phyloP scores from a whole-genome alignment of 768 basidiomycete genomes.

The Dendrothele bispora region DNA sequence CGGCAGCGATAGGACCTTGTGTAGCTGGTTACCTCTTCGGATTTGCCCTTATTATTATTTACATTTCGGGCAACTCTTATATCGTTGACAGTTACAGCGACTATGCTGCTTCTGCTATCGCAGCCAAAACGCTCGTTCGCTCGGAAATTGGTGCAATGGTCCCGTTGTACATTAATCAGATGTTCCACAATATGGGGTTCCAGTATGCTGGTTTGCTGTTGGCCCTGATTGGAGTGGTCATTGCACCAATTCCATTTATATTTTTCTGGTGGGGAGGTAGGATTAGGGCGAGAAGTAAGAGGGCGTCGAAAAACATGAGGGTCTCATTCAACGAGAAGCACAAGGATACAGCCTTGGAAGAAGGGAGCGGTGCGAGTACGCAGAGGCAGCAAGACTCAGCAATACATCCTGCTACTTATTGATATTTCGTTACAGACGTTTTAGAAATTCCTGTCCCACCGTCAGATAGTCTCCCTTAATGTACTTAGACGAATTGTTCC shows the following conservation, averaged over 20 bases:
- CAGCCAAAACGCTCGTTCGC: constrained; percentile 42
- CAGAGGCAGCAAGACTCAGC: too few species aligned
- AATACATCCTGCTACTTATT: too few species aligned
- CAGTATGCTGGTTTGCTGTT: constrained; percentile 39
- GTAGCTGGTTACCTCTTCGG: constrained; percentile 39
- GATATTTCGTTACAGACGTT: too few species aligned
- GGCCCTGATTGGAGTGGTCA: constrained; percentile 30
- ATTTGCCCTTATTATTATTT: constrained; percentile 41
- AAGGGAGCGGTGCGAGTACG: too few species aligned
- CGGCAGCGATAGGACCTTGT: constrained; percentile 28
- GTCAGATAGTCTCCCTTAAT: too few species aligned
- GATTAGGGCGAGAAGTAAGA: constrained; percentile 29
- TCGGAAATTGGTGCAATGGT: constrained; percentile 35
- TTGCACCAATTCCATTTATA: constrained; percentile 40
- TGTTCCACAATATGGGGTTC: constrained; percentile 42
- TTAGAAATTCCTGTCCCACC: too few species aligned
- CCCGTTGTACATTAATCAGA: constrained; percentile 39
- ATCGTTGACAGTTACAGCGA: constrained; percentile 42
- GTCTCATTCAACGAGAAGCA: too few species aligned
- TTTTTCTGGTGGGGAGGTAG: constrained; percentile 39
- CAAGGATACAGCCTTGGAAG: too few species aligned
- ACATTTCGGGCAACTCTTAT: constrained; percentile 44
- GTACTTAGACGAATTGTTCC: too few species aligned
- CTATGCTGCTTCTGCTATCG: constrained; percentile 45
- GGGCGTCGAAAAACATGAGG: constrained; percentile 11